These are phyloP conservation scores for Didymella keratinophila DNA, from an alignment of 2,329 filamentous ascomycete species.

Conservation along the genomic window DNA sequence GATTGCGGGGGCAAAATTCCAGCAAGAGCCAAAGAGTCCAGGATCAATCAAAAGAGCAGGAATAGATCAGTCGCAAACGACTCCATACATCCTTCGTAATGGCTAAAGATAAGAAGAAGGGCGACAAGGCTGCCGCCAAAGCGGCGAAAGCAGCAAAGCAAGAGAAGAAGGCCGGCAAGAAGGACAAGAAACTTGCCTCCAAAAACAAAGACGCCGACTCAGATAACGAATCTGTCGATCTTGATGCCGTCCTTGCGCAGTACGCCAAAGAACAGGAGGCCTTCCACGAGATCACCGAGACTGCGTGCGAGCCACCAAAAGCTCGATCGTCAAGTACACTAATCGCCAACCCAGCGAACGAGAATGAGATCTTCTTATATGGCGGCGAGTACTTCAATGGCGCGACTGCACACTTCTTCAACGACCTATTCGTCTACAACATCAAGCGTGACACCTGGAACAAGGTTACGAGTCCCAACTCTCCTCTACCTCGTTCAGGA, in stretches of 20 bases:
- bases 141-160: constrained; percentile 73
- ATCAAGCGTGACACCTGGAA: constrained; percentile 91
- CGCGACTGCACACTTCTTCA: constrained; percentile 76
- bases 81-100: constrained; percentile 38
- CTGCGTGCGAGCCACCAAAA: constrained; percentile 73
- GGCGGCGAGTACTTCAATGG: constrained; percentile 98
- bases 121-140: constrained; percentile 58
- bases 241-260: constrained; percentile 91
- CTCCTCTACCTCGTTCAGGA: constrained; percentile 86
- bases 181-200: constrained; percentile 80
- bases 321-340: constrained; percentile 82
- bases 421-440: constrained; percentile 73
- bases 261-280: constrained; percentile 91
- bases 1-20: constrained; percentile 21
- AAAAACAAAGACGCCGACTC: constrained; percentile 80
- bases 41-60: neutral
- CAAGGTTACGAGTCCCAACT: constrained; percentile 87
- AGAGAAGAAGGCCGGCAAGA: constrained; percentile 77
- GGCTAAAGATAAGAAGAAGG: constrained; percentile 64
- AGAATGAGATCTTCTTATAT: constrained; percentile 88
- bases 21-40: neutral
- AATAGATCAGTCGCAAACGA: neutral
- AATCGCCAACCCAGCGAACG: constrained; percentile 83
- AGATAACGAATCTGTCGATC: constrained; percentile 89
- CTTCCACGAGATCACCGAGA: constrained; percentile 92